Percentiles rank a stretch among this genome's conserved stretches.
Evolutionary conservation across 768 basidiomycete genomes (phyloP).

Genomic region (Tremella mesenterica): DNA sequence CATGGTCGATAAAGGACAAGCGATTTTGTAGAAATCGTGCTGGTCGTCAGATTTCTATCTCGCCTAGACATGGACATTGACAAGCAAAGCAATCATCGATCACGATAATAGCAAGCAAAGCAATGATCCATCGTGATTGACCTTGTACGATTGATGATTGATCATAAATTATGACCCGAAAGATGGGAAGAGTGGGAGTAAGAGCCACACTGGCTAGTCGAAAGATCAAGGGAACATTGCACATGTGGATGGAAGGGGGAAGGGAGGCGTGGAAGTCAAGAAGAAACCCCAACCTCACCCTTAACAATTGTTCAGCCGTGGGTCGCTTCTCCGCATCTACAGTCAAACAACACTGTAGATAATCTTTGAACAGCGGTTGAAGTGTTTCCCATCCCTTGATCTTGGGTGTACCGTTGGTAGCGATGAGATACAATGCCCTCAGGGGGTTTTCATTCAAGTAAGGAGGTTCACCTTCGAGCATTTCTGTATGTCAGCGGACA

Average conservation of each 20-base stretch:
- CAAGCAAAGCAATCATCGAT: not conserved
- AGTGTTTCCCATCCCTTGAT: constrained; percentile 81
- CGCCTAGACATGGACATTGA: too few relatives aligned
- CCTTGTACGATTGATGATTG: too few relatives aligned
- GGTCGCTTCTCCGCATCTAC: constrained; percentile 94
- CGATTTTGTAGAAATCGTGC: constrained; percentile 36
- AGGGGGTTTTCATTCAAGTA: constrained; percentile 92
- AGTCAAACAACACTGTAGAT: constrained; percentile 75
- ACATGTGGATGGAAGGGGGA: not conserved
- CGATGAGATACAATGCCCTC: constrained; percentile 88
- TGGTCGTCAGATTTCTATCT: constrained; percentile 12
- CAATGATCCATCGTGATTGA: too few relatives aligned
- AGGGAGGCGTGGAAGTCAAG: not conserved
- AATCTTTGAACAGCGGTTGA: constrained; percentile 75
- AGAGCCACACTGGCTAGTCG: too few relatives aligned
- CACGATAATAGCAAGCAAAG: not conserved
- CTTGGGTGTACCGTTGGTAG: constrained; percentile 94
- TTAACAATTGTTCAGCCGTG: constrained; percentile 67
- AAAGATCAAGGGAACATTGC: not conserved
- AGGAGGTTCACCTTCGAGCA: constrained; percentile 96
- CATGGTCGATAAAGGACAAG: constrained; percentile 26
- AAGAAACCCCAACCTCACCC: constrained; percentile 49
- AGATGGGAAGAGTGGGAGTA: too few relatives aligned
- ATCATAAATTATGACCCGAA: too few relatives aligned
- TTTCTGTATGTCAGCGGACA: constrained; percentile 50